Evolutionary conservation across 2,329 filamentous ascomycete species (phyloP).

Genomic region (Stachybotrys elegans): DNA sequence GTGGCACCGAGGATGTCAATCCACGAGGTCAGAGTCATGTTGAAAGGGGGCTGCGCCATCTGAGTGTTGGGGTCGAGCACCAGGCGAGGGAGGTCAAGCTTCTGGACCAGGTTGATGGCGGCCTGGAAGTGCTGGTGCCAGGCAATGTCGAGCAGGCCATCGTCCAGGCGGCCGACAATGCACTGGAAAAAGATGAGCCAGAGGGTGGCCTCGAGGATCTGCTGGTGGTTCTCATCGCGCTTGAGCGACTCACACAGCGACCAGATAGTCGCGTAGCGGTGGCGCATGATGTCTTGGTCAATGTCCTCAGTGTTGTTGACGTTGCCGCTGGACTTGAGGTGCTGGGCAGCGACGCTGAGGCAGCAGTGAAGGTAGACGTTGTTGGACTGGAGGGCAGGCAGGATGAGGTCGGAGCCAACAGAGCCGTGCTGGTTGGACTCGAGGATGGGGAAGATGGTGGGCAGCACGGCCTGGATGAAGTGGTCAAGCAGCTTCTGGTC

Average conservation of each 20-base stretch:
- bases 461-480: constrained; percentile 83
- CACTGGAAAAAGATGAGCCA: constrained; percentile 97
- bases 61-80: constrained; percentile 55
- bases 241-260: constrained; percentile 79
- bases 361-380: constrained; percentile 94
- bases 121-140: constrained; percentile 98
- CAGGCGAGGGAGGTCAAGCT: constrained; percentile 70
- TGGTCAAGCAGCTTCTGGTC: constrained; percentile 86
- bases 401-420: constrained; percentile 73
- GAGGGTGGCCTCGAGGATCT: constrained; percentile 87
- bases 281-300: constrained; percentile 86
- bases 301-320: constrained; percentile 67
- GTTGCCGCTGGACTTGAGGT: constrained; percentile 70
- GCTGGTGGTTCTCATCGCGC: constrained; percentile 73
- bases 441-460: constrained; percentile 85
- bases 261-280: constrained; percentile 82
- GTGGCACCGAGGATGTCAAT: constrained; percentile 95
- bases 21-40: constrained; percentile 92
- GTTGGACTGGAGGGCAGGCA: constrained; percentile 86
- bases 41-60: constrained; percentile 68
- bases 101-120: constrained; percentile 76
- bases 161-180: constrained; percentile 80
- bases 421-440: constrained; percentile 86
- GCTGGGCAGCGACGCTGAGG: constrained; percentile 85
- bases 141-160: constrained; percentile 82